Evolutionary conservation across 2,329 filamentous ascomycete species (phyloP).

Genomic region (Cladosporium sp.): DNA sequence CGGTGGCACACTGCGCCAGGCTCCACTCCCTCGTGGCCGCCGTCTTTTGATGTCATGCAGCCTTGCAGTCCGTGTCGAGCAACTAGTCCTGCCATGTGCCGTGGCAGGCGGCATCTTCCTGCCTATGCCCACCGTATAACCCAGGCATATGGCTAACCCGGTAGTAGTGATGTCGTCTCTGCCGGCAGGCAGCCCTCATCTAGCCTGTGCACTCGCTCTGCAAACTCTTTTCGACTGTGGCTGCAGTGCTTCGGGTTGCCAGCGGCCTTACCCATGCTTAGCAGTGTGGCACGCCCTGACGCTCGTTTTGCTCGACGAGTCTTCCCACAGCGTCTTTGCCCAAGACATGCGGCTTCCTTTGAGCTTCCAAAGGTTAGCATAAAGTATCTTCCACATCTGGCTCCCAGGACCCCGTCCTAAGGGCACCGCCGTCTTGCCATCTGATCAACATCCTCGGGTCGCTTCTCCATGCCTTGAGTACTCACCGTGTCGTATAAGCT

Average conservation of each 20-base stretch:
- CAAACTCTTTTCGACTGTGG: conserved; percentile 13
- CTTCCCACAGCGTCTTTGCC: conserved; percentile 1
- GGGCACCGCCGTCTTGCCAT: neutral
- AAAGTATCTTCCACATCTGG: conserved; percentile 9
- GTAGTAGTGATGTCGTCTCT: neutral
- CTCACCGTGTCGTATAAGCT: neutral
- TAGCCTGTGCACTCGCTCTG: conserved; percentile 6
- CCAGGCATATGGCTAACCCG: neutral
- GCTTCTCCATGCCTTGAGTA: conserved; percentile 5
- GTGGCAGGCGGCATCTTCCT: conserved; percentile 11
- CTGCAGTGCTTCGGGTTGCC: conserved; percentile 1
- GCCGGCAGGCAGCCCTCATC: conserved; percentile 1
- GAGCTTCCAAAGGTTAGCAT: conserved; percentile 5
- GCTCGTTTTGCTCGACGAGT: neutral
- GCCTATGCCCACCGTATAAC: neutral
- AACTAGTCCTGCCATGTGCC: neutral
- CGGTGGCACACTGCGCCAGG: conserved; percentile 1
- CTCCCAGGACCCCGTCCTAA: neutral
- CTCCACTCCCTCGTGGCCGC: conserved; percentile 12
- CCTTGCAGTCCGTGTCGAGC: conserved; percentile 3
- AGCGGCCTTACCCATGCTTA: neutral
- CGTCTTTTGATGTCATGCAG: conserved; percentile 4
- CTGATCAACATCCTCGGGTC: neutral
- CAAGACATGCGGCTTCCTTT: conserved; percentile 7
- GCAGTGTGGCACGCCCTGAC: conserved; percentile 5